A percentile compares a stretch with the other conserved stretches of the same genome.
phyloP scores from a whole-genome alignment of 768 basidiomycete genomes.

The Hygrocybe punicea region DNA sequence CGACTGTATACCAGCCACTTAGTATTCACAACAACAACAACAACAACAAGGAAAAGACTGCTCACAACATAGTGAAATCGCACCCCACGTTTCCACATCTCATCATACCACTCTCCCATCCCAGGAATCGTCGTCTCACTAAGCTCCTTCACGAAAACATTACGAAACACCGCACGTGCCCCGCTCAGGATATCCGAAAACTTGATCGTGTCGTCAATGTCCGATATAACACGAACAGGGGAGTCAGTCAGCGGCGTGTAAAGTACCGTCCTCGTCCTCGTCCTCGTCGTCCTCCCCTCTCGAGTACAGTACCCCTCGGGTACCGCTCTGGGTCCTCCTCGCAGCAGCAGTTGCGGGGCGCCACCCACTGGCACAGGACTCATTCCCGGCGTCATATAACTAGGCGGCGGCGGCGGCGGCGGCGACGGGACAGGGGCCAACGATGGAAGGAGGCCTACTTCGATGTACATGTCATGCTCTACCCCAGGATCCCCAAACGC shows the following conservation, averaged over 20 bases:
- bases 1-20: slow-evolving; percentile 45
- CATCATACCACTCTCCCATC: slow-evolving; percentile 75
- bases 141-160: slow-evolving; percentile 86
- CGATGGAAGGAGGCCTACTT: slow-evolving; percentile 50
- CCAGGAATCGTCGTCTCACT: slow-evolving; percentile 76
- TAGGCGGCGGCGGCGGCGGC: no score
- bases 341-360: no score
- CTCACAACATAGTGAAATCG: slow-evolving; percentile 87
- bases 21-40: background rate
- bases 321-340: no score
- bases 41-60: no score
- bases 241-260: slow-evolving; percentile 56
- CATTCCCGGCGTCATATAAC: no score
- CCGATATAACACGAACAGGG: slow-evolving; percentile 78
- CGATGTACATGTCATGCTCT: slow-evolving; percentile 55
- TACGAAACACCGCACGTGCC: slow-evolving; percentile 78
- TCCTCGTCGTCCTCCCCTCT: no score
- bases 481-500: slow-evolving; percentile 51
- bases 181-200: slow-evolving; percentile 73
- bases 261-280: no score
- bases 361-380: no score
- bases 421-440: no score
- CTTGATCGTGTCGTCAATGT: slow-evolving; percentile 94
- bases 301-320: no score
- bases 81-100: slow-evolving; percentile 67